These are phyloP conservation scores for Solanum sejunctum DNA, from an alignment of 257 asterid genomes.

Conservation along the genomic window DNA sequence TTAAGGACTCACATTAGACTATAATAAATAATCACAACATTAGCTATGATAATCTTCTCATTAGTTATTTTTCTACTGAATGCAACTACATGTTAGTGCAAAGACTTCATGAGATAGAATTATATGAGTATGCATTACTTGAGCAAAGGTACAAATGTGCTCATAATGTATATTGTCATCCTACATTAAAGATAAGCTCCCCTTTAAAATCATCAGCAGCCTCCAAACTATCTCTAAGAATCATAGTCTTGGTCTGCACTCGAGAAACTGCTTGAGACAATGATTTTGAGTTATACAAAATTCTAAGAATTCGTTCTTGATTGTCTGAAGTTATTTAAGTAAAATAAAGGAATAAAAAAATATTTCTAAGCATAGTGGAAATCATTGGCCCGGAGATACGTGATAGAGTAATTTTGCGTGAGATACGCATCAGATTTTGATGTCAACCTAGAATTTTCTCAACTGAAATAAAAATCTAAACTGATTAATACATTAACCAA, in stretches of 20 bases:
- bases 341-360: too few relatives aligned
- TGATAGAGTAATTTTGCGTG: too few relatives aligned
- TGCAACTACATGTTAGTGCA: slow-evolving; percentile 58
- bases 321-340: neutral
- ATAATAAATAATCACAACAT: slow-evolving; percentile 43
- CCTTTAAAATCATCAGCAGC: slow-evolving; percentile 74
- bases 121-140: neutral
- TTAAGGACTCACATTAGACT: slow-evolving; percentile 21
- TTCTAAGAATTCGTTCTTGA: neutral
- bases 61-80: slow-evolving; percentile 53
- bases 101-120: slow-evolving; percentile 23
- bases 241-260: slow-evolving; percentile 70
- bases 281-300: slow-evolving; percentile 12
- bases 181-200: slow-evolving; percentile 81
- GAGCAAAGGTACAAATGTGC: neutral
- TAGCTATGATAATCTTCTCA: slow-evolving; percentile 57
- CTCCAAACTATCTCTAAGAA: slow-evolving; percentile 56
- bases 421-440: too few relatives aligned
- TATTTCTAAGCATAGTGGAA: too few relatives aligned
- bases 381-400: too few relatives aligned
- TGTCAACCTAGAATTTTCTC: too few relatives aligned
- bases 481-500: too few relatives aligned
- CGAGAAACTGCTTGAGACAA: slow-evolving; percentile 43
- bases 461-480: too few relatives aligned
- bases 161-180: neutral